Evolutionary conservation across 2,329 filamentous ascomycete species (phyloP).

Genomic region (Juglanconis oblonga): DNA sequence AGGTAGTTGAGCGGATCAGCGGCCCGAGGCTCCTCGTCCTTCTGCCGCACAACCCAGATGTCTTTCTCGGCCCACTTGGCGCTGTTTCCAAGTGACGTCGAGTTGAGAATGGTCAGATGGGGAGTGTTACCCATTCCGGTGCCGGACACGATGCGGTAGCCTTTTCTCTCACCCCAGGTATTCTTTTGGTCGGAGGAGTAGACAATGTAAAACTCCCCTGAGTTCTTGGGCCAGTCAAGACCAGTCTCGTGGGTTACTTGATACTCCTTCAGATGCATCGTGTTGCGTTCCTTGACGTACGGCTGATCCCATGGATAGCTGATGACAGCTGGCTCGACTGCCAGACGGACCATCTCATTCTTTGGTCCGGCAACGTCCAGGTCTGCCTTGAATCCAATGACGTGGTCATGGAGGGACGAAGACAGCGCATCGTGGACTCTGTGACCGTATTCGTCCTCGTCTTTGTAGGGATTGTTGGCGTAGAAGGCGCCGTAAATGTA

Average conservation of each 20-base stretch:
- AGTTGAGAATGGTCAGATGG: constrained; percentile 25
- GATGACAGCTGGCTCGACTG: constrained; percentile 29
- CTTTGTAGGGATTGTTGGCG: constrained; percentile 22
- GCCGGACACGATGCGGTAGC: constrained; percentile 39
- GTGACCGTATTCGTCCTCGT: constrained; percentile 33
- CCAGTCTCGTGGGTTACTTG: constrained; percentile 10
- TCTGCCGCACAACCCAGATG: constrained; percentile 38
- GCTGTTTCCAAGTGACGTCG: constrained; percentile 31
- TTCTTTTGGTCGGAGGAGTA: constrained; percentile 31
- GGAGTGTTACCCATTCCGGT: constrained; percentile 25
- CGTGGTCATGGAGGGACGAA: constrained; percentile 37
- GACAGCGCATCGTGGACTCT: constrained; percentile 31
- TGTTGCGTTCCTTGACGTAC: constrained; percentile 13
- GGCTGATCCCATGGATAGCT: constrained; percentile 18
- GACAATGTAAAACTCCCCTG: constrained; percentile 37
- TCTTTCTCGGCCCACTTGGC: constrained; percentile 25
- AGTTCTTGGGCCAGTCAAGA: constrained; percentile 29
- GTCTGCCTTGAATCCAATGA: constrained; percentile 39
- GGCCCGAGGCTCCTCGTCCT: constrained; percentile 40
- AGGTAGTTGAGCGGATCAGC: constrained; percentile 36
- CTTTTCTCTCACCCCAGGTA: constrained; percentile 37
- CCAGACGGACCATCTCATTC: constrained; percentile 32
- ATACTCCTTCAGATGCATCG: constrained; percentile 17
- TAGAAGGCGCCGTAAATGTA: constrained; percentile 35
- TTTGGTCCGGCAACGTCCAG: constrained; percentile 33